A percentile compares a stretch with the other conserved stretches of the same genome.
Evolutionary conservation across 441 rosid genomes (phyloP).

Genomic region (Rhodomyrtus psidioides): DNA sequence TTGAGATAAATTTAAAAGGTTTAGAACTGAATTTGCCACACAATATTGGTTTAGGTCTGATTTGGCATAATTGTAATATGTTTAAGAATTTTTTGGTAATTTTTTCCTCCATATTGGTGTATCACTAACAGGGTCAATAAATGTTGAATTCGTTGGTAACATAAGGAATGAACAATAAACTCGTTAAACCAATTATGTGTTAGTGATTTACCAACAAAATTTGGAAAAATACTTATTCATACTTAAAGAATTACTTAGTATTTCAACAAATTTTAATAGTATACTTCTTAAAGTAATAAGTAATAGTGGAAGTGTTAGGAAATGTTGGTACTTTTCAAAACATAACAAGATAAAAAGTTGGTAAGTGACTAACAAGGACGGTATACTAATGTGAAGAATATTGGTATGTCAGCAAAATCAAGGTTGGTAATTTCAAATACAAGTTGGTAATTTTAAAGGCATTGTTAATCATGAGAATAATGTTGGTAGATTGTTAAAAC

Average conservation of each 20-base stretch:
- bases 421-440: not conserved
- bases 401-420: not conserved
- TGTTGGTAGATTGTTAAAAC: not conserved
- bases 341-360: not conserved
- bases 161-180: not conserved
- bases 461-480: too few species aligned
- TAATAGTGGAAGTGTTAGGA: not conserved
- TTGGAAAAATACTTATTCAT: not conserved
- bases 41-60: too few species aligned
- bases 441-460: not conserved
- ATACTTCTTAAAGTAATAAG: not conserved
- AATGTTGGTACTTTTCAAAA: not conserved
- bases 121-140: not conserved
- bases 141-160: not conserved
- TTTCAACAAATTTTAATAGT: not conserved
- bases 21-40: too few species aligned
- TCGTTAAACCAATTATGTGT: not conserved
- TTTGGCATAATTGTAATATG: too few species aligned
- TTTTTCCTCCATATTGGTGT: not conserved
- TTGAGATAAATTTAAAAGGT: too few species aligned
- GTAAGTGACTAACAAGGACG: not conserved
- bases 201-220: not conserved
- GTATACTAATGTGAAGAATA: not conserved
- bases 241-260: not conserved
- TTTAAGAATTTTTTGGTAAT: too few species aligned